A percentile compares a stretch with the other conserved stretches of the same genome.
These are phyloP conservation scores for Rubus idaeus DNA, from an alignment of 306 rosid species.

Conservation along the genomic window DNA sequence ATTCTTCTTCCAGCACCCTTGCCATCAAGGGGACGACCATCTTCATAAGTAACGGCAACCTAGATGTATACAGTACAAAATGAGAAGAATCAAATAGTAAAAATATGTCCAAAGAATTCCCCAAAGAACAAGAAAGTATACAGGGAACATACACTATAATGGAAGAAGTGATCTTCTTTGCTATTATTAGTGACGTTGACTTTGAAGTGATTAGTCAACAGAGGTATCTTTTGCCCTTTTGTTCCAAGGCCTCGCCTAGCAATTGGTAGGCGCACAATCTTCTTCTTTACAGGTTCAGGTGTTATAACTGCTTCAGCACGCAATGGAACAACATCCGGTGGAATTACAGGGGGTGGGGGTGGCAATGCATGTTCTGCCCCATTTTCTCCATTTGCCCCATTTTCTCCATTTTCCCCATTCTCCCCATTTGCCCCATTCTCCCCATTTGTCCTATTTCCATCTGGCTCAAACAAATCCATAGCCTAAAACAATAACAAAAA, in stretches of 20 bases:
- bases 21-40: conserved; percentile 86
- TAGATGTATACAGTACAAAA: conserved; percentile 22
- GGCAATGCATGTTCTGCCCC: conserved; percentile 46
- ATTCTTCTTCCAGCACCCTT: conserved; percentile 80
- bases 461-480: conserved; percentile 56
- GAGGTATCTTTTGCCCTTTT: conserved; percentile 55
- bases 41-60: conserved; percentile 81
- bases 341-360: conserved; percentile 82
- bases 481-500: background rate
- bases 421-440: background rate
- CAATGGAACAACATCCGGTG: conserved; percentile 57
- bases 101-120: background rate
- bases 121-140: background rate
- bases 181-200: conserved; percentile 48
- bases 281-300: conserved; percentile 56
- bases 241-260: conserved; percentile 65
- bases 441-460: conserved; percentile 36
- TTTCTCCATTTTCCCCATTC: conserved; percentile 3
- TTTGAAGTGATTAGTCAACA: conserved; percentile 77
- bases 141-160: conserved; percentile 66
- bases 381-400: conserved; percentile 12
- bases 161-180: conserved; percentile 62
- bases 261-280: conserved; percentile 53
- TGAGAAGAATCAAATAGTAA: background rate
- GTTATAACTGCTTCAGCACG: conserved; percentile 34